Conservation (phyloP, 2,329 filamentous ascomycete species). For the Fusarium sp. region DNA sequence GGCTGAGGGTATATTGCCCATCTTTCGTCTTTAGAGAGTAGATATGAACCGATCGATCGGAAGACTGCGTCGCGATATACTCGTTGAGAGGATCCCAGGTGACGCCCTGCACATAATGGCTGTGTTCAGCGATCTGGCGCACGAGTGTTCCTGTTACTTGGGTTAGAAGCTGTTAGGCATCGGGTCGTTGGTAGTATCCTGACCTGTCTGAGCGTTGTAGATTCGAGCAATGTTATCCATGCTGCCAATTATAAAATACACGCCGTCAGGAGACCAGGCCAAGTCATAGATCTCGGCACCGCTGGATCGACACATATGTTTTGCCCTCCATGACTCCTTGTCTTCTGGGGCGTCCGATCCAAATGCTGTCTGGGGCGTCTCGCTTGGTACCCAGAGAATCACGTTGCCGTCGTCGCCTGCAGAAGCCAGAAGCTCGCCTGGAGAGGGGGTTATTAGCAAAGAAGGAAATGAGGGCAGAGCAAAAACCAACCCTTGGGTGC, state of each 20-base stretch:
- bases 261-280: conserved; percentile 97
- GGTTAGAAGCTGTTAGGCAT: conserved; percentile 14
- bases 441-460: conserved; percentile 32
- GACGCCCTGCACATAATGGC: conserved; percentile 97
- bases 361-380: conserved; percentile 76
- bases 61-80: conserved; percentile 97
- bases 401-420: conserved; percentile 98
- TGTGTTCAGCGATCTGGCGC: conserved; percentile 95
- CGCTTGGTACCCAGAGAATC: conserved; percentile 93
- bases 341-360: conserved; percentile 90
- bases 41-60: conserved; percentile 96
- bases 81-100: conserved; percentile 99
- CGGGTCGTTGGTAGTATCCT: conserved; percentile 43
- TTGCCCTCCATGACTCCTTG: conserved; percentile 96
- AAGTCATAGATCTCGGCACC: conserved; percentile 98
- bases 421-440: conserved; percentile 92
- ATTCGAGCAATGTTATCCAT: conserved; percentile 99
- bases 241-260: conserved; percentile 97
- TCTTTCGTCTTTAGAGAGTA: conserved; percentile 97
- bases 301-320: conserved; percentile 96
- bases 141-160: conserved; percentile 69
- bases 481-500: conserved; percentile 82
- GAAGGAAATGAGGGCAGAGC: neutral
- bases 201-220: conserved; percentile 93
- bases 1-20: conserved; percentile 85